Evolutionary conservation across 306 rosid species (phyloP), one percentile per base, ranked within the genome.

Genomic region (Rosa multiflora): DNA sequence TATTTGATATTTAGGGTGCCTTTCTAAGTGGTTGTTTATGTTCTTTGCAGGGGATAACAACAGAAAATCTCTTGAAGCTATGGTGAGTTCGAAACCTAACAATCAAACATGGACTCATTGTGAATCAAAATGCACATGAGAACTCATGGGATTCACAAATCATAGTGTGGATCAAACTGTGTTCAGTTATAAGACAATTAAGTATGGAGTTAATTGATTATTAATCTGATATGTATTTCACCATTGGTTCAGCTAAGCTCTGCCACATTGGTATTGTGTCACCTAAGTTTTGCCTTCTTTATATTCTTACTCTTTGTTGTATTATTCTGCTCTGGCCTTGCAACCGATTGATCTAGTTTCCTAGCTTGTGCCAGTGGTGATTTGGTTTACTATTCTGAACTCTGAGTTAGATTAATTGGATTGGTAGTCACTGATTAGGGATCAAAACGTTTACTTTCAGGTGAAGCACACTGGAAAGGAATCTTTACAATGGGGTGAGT

Each of bases 401-500:
- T 8, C 8, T 52, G 76, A 73, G n/a, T 42, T 14, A 12, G 11
- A 61, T 59, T 11, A 20, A 8, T 58, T 56, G 14, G 8, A 26
- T 73, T 37, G 8, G 29, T n/a, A 55, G 51, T 73, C 8, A 14
- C 15, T 67, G 5, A 52, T 21, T 17, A 1, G 39, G 48, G 42
- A 48, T 68, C 2, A 13, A 68, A 15, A 40, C 73, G 44, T 76
- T 73, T 5, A 8, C 18, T 46, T 59, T 73, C 89, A 92, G 97
- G 97, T 94, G 89, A 92, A 88, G 79, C 80, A 75, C 68, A 90
- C 93, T 0, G 97, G 97, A 67, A 89, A 91, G 83, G 98, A 94
- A 72, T 88, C 97, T 55, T 69, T 94, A 32, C 97, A 94, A 77
- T 94, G 98, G 96, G 97, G 97, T 91, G 64, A 82, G 87, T 48